A percentile compares a stretch with the other conserved stretches of the same genome.
Conservation (phyloP, 2,329 filamentous ascomycete genomes). For the Aspergillus texensis region DNA sequence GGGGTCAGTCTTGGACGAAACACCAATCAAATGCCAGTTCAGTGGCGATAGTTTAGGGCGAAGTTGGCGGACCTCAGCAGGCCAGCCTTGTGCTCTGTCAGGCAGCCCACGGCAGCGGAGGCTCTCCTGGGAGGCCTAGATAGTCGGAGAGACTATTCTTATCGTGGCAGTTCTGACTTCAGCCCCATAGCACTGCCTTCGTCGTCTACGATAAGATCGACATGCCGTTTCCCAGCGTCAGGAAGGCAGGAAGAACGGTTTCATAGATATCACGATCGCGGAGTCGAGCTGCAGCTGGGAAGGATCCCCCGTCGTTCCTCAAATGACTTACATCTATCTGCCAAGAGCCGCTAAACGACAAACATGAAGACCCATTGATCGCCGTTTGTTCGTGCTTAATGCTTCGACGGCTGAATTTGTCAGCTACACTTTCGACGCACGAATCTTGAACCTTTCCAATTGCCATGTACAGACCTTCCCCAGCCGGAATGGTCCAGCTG, state of each 20-base stretch:
- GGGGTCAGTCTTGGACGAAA: no score
- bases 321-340: not conserved
- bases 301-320: not conserved
- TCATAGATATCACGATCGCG: no score
- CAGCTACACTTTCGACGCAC: not conserved
- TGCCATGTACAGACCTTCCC: no score
- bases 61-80: not conserved
- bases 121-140: no score
- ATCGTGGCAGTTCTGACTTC: not conserved
- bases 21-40: no score
- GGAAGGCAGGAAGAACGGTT: no score
- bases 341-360: not conserved
- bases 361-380: not conserved
- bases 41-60: not conserved
- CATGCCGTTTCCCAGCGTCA: not conserved
- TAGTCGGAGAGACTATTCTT: no score
- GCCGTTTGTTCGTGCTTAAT: not conserved
- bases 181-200: not conserved
- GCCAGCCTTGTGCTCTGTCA: not conserved
- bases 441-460: not conserved
- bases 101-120: not conserved
- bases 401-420: not conserved
- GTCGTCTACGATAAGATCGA: not conserved
- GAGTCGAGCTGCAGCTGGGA: no score
- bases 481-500: no score